A percentile compares a stretch with the other conserved stretches of the same genome.
Conservation (phyloP, 495 filamentous ascomycete species). For the Penicillium cinerascens region DNA sequence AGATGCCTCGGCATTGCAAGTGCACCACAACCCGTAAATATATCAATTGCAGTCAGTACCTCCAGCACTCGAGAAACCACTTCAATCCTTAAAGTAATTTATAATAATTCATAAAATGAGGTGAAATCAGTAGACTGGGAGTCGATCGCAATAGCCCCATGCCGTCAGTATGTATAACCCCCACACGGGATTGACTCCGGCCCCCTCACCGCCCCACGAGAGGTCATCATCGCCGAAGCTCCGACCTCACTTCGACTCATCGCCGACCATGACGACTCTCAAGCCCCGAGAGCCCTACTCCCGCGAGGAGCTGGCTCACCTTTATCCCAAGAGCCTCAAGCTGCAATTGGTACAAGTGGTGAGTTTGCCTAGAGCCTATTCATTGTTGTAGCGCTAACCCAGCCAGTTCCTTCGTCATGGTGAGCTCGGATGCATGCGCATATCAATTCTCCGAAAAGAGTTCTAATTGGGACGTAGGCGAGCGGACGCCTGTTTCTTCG, state of each 20-base stretch:
- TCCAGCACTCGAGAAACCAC: too few species aligned
- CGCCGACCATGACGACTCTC: slow-evolving; percentile 67
- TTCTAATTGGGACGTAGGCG: slow-evolving; percentile 45
- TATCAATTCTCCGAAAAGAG: background rate
- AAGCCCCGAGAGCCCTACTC: slow-evolving; percentile 73
- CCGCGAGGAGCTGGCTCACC: slow-evolving; percentile 69
- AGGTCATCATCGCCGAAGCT: slow-evolving; percentile 6
- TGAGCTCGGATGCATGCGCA: slow-evolving; percentile 18
- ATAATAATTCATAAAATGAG: too few species aligned
- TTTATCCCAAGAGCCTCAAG: slow-evolving; percentile 78
- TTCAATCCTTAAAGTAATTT: too few species aligned
- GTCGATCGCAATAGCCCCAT: background rate
- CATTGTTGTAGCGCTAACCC: slow-evolving; percentile 11
- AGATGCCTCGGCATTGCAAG: background rate
- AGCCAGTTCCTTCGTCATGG: slow-evolving; percentile 78
- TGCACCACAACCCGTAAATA: background rate
- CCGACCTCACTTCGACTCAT: slow-evolving; percentile 12
- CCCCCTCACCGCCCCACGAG: slow-evolving; percentile 15
- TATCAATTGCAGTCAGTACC: too few species aligned
- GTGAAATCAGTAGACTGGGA: background rate
- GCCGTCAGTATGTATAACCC: background rate
- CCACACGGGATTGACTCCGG: background rate
- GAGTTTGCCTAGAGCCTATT: slow-evolving; percentile 21
- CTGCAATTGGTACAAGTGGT: slow-evolving; percentile 87
- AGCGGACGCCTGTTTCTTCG: slow-evolving; percentile 79